Conservation (phyloP, 208 protist species). For the Naegleria gruberi region DNA sequence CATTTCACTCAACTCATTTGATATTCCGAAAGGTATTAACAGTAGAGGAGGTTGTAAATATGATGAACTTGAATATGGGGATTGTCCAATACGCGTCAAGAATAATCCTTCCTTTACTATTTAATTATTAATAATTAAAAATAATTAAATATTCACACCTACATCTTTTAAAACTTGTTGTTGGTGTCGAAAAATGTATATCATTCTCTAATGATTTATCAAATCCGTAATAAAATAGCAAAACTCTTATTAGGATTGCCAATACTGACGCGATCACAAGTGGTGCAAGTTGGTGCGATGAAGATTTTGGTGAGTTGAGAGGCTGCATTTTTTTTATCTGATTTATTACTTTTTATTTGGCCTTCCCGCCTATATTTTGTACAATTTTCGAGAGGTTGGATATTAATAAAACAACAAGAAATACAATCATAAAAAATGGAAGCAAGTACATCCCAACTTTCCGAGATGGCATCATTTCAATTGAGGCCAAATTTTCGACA, state of each 20-base stretch:
- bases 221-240: background rate
- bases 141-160: background rate
- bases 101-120: constrained; percentile 35
- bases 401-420: too few relatives aligned
- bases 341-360: too few relatives aligned
- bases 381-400: too few relatives aligned
- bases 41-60: constrained; percentile 37
- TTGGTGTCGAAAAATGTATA: background rate
- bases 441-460: too few relatives aligned
- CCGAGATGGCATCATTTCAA: background rate
- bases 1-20: background rate
- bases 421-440: too few relatives aligned
- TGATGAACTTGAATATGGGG: constrained; percentile 29
- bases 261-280: too few relatives aligned
- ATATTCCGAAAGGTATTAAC: constrained; percentile 25
- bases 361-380: too few relatives aligned
- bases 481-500: constrained; percentile 8
- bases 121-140: background rate
- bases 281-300: too few relatives aligned
- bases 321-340: too few relatives aligned
- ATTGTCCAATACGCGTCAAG: constrained; percentile 25
- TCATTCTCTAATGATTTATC: background rate
- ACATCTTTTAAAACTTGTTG: constrained; percentile 11
- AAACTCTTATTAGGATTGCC: background rate
- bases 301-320: too few relatives aligned